phyloP scores from a whole-genome alignment of 2,329 filamentous ascomycete genomes.

The Cercospora zeae-maydis region DNA sequence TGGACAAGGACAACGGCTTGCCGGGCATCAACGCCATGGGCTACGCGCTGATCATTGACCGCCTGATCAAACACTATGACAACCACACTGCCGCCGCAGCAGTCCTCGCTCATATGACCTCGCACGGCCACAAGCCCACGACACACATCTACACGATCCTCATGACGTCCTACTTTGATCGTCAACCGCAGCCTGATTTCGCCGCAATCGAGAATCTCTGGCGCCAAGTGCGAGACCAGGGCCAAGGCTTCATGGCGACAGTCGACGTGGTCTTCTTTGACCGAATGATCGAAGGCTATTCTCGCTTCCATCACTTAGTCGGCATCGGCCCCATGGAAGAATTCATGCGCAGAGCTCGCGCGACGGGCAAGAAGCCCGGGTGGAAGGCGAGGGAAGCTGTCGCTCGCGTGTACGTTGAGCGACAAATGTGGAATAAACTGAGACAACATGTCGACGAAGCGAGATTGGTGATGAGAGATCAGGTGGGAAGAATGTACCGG shows the following conservation, averaged over 20 bases:
- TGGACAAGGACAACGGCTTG: conserved; percentile 50
- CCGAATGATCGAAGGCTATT: conserved; percentile 65
- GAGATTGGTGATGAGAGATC: conserved; percentile 11
- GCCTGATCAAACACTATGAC: conserved; percentile 51
- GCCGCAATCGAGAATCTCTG: conserved; percentile 60
- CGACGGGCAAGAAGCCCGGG: conserved; percentile 41
- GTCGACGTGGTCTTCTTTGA: conserved; percentile 64
- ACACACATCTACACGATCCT: conserved; percentile 72
- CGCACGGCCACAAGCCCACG: conserved; percentile 52
- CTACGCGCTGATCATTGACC: conserved; percentile 68
- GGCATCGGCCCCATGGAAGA: conserved; percentile 47
- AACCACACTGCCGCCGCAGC: conserved; percentile 54
- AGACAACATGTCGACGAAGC: conserved; percentile 34
- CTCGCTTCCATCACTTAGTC: conserved; percentile 43
- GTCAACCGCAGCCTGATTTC: conserved; percentile 53
- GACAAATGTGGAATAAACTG: conserved; percentile 37
- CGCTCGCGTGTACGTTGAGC: conserved; percentile 38
- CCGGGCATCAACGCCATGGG: conserved; percentile 55
- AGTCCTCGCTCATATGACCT: conserved; percentile 61
- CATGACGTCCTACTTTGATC: conserved; percentile 61
- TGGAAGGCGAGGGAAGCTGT: conserved; percentile 42
- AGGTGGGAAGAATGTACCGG: conserved; percentile 3
- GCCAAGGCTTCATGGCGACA: conserved; percentile 16
- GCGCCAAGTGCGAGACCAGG: conserved; percentile 41
- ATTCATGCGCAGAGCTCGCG: conserved; percentile 40